Evolutionary conservation across 2,329 filamentous ascomycete genomes (phyloP).

Genomic region (Tolypocladium pustulatum): DNA sequence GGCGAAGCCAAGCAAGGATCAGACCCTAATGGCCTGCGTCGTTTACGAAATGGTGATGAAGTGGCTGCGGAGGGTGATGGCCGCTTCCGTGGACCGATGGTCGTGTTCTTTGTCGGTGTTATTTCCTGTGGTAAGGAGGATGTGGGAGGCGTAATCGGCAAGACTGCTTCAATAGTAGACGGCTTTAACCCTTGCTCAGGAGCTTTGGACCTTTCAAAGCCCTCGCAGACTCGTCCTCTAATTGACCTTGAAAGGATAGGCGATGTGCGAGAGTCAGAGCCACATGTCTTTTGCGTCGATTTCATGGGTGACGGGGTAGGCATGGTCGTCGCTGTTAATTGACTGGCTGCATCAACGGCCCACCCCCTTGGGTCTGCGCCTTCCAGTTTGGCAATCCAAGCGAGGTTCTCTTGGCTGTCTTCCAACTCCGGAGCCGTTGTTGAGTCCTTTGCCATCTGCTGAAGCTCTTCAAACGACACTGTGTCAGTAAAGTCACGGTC

Average conservation of each 20-base stretch:
- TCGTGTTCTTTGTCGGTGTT: not conserved
- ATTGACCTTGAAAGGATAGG: not conserved
- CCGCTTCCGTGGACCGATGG: conserved; percentile 4
- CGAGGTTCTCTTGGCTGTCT: conserved; percentile 48
- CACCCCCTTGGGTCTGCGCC: conserved; percentile 35
- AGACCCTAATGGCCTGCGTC: not conserved
- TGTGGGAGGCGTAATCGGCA: conserved; percentile 6
- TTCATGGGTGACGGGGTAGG: conserved; percentile 21
- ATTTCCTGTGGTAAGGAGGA: conserved; percentile 2
- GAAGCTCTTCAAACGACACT: conserved; percentile 59
- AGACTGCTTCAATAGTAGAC: not conserved
- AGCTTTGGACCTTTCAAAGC: not conserved
- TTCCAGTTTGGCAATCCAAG: conserved; percentile 53
- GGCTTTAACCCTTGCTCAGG: not conserved
- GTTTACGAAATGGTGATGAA: conserved; percentile 9
- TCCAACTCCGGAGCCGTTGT: conserved; percentile 36
- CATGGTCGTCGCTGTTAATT: conserved; percentile 30
- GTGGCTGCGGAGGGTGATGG: not conserved
- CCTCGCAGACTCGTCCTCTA: not conserved
- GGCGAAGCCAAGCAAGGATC: not conserved
- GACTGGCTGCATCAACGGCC: conserved; percentile 32
- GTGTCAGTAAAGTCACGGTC: conserved; percentile 63
- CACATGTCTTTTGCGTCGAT: conserved; percentile 12
- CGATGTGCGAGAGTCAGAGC: not conserved
- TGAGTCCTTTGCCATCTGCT: conserved; percentile 51